Conservation (phyloP, 164 flowering plant species). For the Warburgia ugandensis region DNA sequence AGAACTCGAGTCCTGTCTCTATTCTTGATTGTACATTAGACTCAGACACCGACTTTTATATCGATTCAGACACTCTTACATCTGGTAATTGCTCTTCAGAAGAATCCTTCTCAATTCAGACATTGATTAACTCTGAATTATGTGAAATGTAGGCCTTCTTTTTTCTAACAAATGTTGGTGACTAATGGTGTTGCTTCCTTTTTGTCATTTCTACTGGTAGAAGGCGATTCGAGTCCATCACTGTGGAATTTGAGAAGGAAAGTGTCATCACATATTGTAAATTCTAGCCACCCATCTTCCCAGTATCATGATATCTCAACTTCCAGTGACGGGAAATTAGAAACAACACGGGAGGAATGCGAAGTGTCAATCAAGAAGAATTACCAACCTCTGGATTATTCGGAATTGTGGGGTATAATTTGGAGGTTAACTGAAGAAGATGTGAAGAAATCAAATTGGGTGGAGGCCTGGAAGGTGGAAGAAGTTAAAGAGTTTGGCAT, state of each 20-base stretch:
- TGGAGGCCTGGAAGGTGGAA: conserved; percentile 17
- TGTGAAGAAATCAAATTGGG: conserved; percentile 32
- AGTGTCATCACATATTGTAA: conserved; percentile 24
- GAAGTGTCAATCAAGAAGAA: conserved; percentile 15
- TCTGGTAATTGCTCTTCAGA: conserved; percentile 30
- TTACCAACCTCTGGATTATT: conserved; percentile 1
- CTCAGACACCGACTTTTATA: conserved; percentile 19
- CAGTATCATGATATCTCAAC: neutral
- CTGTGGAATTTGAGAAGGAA: conserved; percentile 36
- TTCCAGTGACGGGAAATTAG: neutral
- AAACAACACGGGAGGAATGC: neutral
- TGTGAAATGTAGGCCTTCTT: too few species aligned
- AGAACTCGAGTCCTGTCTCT: conserved; percentile 77
- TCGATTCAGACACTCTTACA: conserved; percentile 20
- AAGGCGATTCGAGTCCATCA: conserved; percentile 18
- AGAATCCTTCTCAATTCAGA: neutral
- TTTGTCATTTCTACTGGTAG: conserved; percentile 5
- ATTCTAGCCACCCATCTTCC: conserved; percentile 6
- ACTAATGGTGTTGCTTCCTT: neutral
- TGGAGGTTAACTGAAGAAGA: conserved; percentile 39
- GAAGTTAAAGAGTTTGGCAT: conserved; percentile 32
- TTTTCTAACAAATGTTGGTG: too few species aligned
- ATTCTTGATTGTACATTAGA: conserved; percentile 43
- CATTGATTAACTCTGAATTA: neutral
- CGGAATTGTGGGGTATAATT: conserved; percentile 24